phyloP scores from a whole-genome alignment of 257 asterid species.

The Vinca minor region DNA sequence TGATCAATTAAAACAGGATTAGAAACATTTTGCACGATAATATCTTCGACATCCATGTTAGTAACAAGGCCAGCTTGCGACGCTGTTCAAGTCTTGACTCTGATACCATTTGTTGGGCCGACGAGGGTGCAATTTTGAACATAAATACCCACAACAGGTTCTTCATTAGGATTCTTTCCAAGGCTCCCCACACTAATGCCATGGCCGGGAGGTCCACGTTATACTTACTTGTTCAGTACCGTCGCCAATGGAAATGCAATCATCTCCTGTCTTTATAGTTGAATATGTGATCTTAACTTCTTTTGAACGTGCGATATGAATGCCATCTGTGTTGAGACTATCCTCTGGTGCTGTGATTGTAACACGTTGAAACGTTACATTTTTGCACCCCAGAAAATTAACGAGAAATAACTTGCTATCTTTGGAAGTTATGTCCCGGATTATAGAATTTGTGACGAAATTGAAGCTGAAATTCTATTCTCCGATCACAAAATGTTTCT shows the following conservation, averaged over 20 bases:
- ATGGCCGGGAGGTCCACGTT: neutral
- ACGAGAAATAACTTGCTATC: constrained; percentile 14
- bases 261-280: constrained; percentile 1
- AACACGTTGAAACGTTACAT: constrained; percentile 3
- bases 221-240: neutral
- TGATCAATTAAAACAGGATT: constrained; percentile 4
- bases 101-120: too few relatives aligned
- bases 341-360: neutral
- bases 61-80: constrained; percentile 1
- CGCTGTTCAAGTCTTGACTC: too few relatives aligned
- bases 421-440: constrained; percentile 12
- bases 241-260: too few relatives aligned
- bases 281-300: neutral
- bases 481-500: neutral
- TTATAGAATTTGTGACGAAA: too few relatives aligned
- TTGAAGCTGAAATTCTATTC: constrained; percentile 19
- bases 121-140: constrained; percentile 1
- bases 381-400: neutral
- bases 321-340: constrained; percentile 4
- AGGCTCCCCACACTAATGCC: constrained; percentile 9
- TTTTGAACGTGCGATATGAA: neutral
- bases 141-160: constrained; percentile 3
- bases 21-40: too few relatives aligned
- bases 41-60: neutral
- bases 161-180: neutral